Evolutionary conservation across 306 rosid genomes (phyloP), one percentile per base, ranked within the genome.

Genomic region (Oxytropis ochrocephala): DNA sequence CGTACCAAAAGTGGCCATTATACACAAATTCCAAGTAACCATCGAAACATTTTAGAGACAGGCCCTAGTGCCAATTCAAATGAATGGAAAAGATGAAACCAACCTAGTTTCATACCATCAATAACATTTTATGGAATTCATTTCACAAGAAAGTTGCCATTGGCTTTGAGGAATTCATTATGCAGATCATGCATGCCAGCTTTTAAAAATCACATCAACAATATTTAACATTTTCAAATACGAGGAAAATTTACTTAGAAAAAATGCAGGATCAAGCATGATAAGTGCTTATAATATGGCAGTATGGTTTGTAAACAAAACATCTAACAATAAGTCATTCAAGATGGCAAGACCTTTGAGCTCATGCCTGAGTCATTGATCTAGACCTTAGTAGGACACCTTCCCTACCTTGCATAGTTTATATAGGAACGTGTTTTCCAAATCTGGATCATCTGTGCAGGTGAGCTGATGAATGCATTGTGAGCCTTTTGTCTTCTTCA

Each of bases 381-480:
- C 53, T 64, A 16, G 57, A 75, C 61, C 67, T 53, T 42, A 30
- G 49, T 41, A 53, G 65, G 58, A 61, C 71, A 64, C 53, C 46
- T 53, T 57, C 58, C 69, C 63, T 83, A 93, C 98, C 98, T 93
- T 88, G 55, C 88, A 85, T 24, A 93, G 87, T 76, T 84, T 83
- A 81, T 83, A 93, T 47, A 93, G 80, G 81, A 93, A 93, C 0
- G 97, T 93, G 69, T 90, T 93, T 72, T 82, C 90, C 63, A 93
- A 83, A 82, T 90, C 96, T 21, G 94, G 87, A 79, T 88, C 91
- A 82, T 93, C 98, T 0, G 98, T 86, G 77, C 91, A 90, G 27
- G 98, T 90, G 67, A 93, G 93, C 66, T 93, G 98, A 83, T 88
- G 90, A 85, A 93, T 86, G 87, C 97, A 93, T 55, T 84, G 97